These are phyloP conservation scores for Gossypium schwendimanii DNA, from an alignment of 441 rosid species.

Conservation along the genomic window DNA sequence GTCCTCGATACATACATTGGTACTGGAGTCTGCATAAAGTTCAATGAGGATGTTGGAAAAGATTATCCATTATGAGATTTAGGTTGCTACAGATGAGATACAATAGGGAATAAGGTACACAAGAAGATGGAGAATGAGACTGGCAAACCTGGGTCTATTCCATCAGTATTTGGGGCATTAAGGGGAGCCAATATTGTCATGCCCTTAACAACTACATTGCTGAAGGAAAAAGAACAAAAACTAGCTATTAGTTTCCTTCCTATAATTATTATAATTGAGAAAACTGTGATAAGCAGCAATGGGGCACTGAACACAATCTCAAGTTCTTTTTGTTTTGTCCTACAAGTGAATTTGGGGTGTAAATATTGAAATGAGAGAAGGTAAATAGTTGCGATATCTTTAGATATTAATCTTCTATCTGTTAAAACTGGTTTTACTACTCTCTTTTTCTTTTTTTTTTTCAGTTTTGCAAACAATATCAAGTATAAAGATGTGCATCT, in stretches of 20 bases:
- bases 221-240: conserved; percentile 24
- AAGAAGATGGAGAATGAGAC: conserved; percentile 6
- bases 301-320: not conserved
- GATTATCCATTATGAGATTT: not conserved
- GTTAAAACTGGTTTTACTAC: not conserved
- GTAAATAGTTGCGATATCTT: not conserved
- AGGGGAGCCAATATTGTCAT: conserved; percentile 90
- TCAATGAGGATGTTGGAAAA: conserved; percentile 1
- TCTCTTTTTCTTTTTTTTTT: not conserved
- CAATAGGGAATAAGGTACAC: not conserved
- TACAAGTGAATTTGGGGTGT: not conserved
- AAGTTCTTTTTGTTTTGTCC: not conserved
- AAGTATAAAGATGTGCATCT: not conserved
- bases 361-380: not conserved
- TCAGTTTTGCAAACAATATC: not conserved
- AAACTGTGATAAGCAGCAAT: not conserved
- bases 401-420: not conserved
- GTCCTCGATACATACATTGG: conserved; percentile 80
- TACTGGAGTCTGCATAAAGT: conserved; percentile 59
- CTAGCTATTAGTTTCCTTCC: not conserved
- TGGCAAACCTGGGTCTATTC: conserved; percentile 77
- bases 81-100: not conserved
- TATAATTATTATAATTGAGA: not conserved
- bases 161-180: conserved; percentile 92
- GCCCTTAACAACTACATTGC: conserved; percentile 69